Conservation (phyloP, 345 rosid genomes). For the Abelmoschus esculentus region DNA sequence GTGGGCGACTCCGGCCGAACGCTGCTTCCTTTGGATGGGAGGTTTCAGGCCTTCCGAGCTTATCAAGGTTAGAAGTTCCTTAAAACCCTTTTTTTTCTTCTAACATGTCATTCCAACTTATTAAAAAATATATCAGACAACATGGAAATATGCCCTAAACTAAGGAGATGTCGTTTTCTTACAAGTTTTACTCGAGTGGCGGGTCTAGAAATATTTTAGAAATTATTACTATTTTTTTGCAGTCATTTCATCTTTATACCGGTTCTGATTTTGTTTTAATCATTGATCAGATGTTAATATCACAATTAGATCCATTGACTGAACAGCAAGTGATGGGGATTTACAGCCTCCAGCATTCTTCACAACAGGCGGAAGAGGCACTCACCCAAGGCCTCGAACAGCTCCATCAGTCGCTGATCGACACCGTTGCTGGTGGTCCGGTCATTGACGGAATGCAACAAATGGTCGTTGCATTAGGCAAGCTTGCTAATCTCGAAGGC, state of each 20-base stretch:
- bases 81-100: too few relatives aligned
- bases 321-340: slow-evolving; percentile 94
- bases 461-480: slow-evolving; percentile 84
- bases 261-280: background rate
- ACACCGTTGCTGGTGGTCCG: slow-evolving; percentile 56
- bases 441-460: slow-evolving; percentile 79
- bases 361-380: slow-evolving; percentile 96
- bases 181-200: too few relatives aligned
- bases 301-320: slow-evolving; percentile 79
- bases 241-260: background rate
- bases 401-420: slow-evolving; percentile 85
- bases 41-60: slow-evolving; percentile 94
- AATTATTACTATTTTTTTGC: background rate
- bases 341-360: slow-evolving; percentile 82
- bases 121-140: too few relatives aligned
- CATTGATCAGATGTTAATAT: slow-evolving; percentile 53
- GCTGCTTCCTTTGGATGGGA: slow-evolving; percentile 98
- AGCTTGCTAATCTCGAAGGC: slow-evolving; percentile 86
- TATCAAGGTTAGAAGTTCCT: slow-evolving; percentile 51
- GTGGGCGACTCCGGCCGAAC: slow-evolving; percentile 88
- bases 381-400: slow-evolving; percentile 84
- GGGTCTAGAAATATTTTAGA: too few relatives aligned
- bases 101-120: too few relatives aligned
- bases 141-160: too few relatives aligned
- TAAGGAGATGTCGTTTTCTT: too few relatives aligned